Conservation (phyloP, 1,139 yeast species). For the Wickerhamomyces sp. region DNA sequence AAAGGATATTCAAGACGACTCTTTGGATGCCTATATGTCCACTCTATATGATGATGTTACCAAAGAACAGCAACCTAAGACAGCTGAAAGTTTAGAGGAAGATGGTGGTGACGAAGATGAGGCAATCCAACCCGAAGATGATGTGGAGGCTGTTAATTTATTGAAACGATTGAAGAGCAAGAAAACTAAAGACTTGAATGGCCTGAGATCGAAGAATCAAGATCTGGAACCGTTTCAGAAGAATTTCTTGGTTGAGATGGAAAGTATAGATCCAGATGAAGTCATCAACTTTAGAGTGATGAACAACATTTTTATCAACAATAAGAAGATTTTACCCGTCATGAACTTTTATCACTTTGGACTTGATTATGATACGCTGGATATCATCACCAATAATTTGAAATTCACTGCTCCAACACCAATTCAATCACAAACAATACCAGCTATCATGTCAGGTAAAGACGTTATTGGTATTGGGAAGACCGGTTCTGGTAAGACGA, state of each 20-base stretch:
- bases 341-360: slow-evolving; percentile 80
- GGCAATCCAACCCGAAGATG: slow-evolving; percentile 23
- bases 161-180: slow-evolving; percentile 33
- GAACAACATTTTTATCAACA: slow-evolving; percentile 22
- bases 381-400: slow-evolving; percentile 35
- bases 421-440: slow-evolving; percentile 88
- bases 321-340: slow-evolving; percentile 46
- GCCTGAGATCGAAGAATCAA: slow-evolving; percentile 24
- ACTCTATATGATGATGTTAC: slow-evolving; percentile 7
- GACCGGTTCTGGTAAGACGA: slow-evolving; percentile 95
- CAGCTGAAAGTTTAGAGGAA: slow-evolving; percentile 5
- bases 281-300: slow-evolving; percentile 22
- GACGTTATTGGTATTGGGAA: slow-evolving; percentile 94
- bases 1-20: slow-evolving; percentile 13
- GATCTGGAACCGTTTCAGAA: slow-evolving; percentile 54
- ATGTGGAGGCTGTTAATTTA: slow-evolving; percentile 28
- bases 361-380: slow-evolving; percentile 53
- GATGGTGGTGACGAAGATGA: slow-evolving; percentile 13
- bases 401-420: slow-evolving; percentile 69
- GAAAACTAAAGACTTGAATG: slow-evolving; percentile 28
- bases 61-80: neutral
- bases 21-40: slow-evolving; percentile 28
- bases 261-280: slow-evolving; percentile 32
- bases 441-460: slow-evolving; percentile 83
- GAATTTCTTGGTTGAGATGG: slow-evolving; percentile 59